These are phyloP conservation scores for Trichoderma harzianum DNA, from an alignment of 2,329 filamentous ascomycete species.

Conservation along the genomic window DNA sequence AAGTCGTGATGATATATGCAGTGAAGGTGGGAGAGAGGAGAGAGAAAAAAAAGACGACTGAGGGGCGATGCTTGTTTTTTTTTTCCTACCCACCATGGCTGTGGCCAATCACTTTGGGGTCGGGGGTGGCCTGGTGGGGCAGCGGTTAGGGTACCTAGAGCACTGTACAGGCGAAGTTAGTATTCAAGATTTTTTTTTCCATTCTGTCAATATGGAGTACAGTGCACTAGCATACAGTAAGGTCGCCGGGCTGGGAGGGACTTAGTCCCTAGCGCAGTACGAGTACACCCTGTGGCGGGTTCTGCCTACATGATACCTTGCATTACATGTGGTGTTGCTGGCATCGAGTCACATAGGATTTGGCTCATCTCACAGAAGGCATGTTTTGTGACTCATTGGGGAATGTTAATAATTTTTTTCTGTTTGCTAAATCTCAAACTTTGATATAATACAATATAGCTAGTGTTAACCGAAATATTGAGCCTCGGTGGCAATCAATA, in stretches of 20 bases:
- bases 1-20: conserved; percentile 28
- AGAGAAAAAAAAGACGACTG: conserved; percentile 38
- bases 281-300: background rate
- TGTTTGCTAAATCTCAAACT: background rate
- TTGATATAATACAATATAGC: conserved; percentile 6
- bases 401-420: background rate
- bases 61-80: conserved; percentile 39
- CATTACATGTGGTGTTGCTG: background rate
- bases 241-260: background rate
- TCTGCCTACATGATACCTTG: background rate
- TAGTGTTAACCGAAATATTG: background rate
- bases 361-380: background rate
- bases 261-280: background rate
- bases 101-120: conserved; percentile 21
- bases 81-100: conserved; percentile 21
- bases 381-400: background rate
- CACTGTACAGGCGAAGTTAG: conserved; percentile 13
- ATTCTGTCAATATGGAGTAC: background rate
- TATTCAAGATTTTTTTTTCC: conserved; percentile 16
- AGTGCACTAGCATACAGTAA: background rate
- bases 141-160: conserved; percentile 26
- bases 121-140: conserved; percentile 13
- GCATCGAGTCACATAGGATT: background rate
- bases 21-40: conserved; percentile 28
- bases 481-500: background rate